Evolutionary conservation across 306 rosid genomes (phyloP), one percentile per base, ranked within the genome.

Genomic region (Styphnolobium japonicum): DNA sequence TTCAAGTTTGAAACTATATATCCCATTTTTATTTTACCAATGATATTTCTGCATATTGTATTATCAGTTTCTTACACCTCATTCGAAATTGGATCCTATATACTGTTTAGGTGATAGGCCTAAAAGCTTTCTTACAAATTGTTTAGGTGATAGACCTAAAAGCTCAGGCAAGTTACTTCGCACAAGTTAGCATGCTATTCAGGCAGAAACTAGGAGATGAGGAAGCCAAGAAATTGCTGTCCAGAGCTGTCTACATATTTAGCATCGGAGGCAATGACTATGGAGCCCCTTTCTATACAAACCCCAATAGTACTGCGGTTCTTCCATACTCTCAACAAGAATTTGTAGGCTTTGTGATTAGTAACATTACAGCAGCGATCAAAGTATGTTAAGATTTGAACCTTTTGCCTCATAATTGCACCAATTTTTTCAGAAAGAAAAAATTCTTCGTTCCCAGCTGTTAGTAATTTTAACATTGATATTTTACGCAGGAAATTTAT

Each of bases 241-340:
- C 88, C 9, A 40, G 55, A 31, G 85, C 92, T 10, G 86, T 91
- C n/a, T 87, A 81, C 85, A 3, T 89, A 14, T 34, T 87, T 31
- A 78, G 80, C 42, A 10, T 82, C 0, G 94, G 87, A 25, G 51
- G 42, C 58, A 88, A 87, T 25, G 92, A 88, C 55, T 88, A 90
- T 71, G 2, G n/a, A 2, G 10, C 16, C 37, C 64, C 64, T 22
- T 74, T 64, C 36, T n/a, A 21, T 0, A 6, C 57, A 0, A 83
- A 78, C 27, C 29, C 84, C 23, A 67, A 4, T 7, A 10, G 2
- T 15, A 23, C 12, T 2, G 22, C 49, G 2, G 23, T 23, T 29
- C 23, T 68, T 18, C 75, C 82, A 36, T 71, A 73, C 53, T 23
- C 91, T 63, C 75, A 15, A 18, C 57, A 57, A 68, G 48, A 77